Conservation (phyloP, 2,329 filamentous ascomycete genomes). For the Plenodomus biglobosus region DNA sequence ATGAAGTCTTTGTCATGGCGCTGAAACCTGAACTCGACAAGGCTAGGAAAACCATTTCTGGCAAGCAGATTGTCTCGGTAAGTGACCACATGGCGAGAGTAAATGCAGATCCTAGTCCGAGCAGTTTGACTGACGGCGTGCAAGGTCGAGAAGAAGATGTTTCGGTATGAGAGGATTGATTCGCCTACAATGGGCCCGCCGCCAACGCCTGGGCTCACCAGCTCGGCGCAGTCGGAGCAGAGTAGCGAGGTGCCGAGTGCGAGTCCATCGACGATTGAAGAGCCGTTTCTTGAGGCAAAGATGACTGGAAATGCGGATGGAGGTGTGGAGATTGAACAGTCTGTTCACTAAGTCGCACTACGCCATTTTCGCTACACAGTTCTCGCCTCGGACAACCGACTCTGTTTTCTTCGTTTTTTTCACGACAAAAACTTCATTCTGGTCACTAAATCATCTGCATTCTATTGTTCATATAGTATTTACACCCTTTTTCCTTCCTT, state of each 20-base stretch:
- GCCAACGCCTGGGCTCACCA: slow-evolving; percentile 65
- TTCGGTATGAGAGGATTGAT: slow-evolving; percentile 43
- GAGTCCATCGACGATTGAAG: slow-evolving; percentile 58
- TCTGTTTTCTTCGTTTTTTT: slow-evolving; percentile 3
- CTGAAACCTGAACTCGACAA: slow-evolving; percentile 50
- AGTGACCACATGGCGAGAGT: slow-evolving; percentile 6
- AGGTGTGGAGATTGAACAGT: slow-evolving; percentile 21
- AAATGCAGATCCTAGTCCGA: background rate
- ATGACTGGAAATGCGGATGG: slow-evolving; percentile 1
- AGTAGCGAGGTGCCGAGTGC: slow-evolving; percentile 67
- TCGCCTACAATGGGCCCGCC: slow-evolving; percentile 43
- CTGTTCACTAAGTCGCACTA: slow-evolving; percentile 7
- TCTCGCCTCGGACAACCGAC: background rate
- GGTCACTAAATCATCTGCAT: slow-evolving; percentile 14
- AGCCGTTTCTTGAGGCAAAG: slow-evolving; percentile 35
- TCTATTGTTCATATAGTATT: slow-evolving; percentile 33
- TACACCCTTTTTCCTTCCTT: background rate
- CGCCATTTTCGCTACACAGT: slow-evolving; percentile 2
- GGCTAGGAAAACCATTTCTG: slow-evolving; percentile 45
- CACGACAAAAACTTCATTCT: slow-evolving; percentile 7
- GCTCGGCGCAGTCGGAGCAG: slow-evolving; percentile 68
- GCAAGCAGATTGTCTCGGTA: slow-evolving; percentile 50
- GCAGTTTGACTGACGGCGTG: slow-evolving; percentile 7
- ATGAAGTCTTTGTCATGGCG: slow-evolving; percentile 44
- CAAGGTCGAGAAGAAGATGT: slow-evolving; percentile 54